A percentile compares a stretch with the other conserved stretches of the same genome.
Conservation (phyloP, 2,329 filamentous ascomycete genomes). For the Cylindrodendrum hubeiense region DNA sequence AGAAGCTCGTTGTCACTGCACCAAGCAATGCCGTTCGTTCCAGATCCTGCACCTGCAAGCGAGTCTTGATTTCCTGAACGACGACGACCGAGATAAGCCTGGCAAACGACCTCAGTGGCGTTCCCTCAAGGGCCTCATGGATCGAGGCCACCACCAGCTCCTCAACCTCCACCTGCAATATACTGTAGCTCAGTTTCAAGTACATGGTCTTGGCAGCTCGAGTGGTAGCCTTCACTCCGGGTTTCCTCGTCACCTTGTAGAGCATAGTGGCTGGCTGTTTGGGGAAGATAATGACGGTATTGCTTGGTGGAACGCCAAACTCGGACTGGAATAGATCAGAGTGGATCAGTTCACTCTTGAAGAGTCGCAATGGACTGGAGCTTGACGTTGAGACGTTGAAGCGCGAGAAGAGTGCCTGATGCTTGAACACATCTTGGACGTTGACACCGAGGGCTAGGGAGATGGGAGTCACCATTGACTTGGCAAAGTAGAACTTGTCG, state of each 20-base stretch:
- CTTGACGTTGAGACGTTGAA: constrained; percentile 91
- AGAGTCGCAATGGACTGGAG: constrained; percentile 78
- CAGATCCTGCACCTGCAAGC: constrained; percentile 63
- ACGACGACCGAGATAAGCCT: constrained; percentile 61
- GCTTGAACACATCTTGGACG: constrained; percentile 95
- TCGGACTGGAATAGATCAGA: constrained; percentile 77
- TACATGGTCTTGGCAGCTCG: constrained; percentile 63
- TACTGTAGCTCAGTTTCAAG: constrained; percentile 80
- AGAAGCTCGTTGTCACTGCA: constrained; percentile 61
- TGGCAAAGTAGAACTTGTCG: constrained; percentile 52
- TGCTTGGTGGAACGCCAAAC: constrained; percentile 66
- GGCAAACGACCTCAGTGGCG: constrained; percentile 59
- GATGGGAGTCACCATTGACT: constrained; percentile 74
- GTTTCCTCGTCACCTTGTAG: constrained; percentile 79
- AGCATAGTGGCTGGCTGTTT: constrained; percentile 85
- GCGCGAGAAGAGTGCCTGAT: constrained; percentile 82
- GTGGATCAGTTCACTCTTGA: constrained; percentile 76
- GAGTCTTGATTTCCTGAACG: constrained; percentile 56
- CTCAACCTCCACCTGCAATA: constrained; percentile 80
- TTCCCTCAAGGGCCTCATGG: constrained; percentile 51
- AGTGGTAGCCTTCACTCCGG: constrained; percentile 49
- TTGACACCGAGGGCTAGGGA: constrained; percentile 91
- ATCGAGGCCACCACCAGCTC: constrained; percentile 60
- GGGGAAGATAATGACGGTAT: constrained; percentile 76
- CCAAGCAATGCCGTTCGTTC: constrained; percentile 68